Conservation (phyloP, 768 basidiomycete species). For the Amanita pseudoporphyria region DNA sequence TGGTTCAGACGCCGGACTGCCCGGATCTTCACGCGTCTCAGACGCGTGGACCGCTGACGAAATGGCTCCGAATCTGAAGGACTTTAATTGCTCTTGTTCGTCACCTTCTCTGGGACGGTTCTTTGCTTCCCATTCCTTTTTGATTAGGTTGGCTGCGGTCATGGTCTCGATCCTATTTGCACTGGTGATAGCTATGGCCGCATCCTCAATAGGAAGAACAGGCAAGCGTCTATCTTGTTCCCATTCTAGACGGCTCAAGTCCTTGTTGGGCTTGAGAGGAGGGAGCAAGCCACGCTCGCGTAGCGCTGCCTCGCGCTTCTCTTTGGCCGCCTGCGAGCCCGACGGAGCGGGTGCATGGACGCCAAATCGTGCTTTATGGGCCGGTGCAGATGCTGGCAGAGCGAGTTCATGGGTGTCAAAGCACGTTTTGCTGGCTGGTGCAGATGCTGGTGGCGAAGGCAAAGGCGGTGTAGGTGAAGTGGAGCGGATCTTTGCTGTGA, state of each 20-base stretch:
- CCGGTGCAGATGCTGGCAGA: slow-evolving; percentile 5
- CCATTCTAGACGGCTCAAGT: slow-evolving; percentile 31
- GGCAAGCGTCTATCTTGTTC: slow-evolving; percentile 28
- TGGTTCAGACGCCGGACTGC: not conserved
- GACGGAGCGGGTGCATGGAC: slow-evolving; percentile 10
- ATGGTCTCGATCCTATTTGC: slow-evolving; percentile 11
- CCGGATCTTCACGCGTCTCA: not conserved
- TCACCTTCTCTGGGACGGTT: slow-evolving; percentile 19
- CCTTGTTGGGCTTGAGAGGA: slow-evolving; percentile 30
- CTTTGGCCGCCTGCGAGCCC: slow-evolving; percentile 20
- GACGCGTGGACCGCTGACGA: slow-evolving; percentile 9
- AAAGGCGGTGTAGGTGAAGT: not conserved
- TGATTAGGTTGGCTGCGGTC: slow-evolving; percentile 43
- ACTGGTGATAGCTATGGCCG: slow-evolving; percentile 8
- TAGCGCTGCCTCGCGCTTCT: slow-evolving; percentile 45
- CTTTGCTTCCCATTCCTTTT: slow-evolving; percentile 41
- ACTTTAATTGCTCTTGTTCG: slow-evolving; percentile 20
- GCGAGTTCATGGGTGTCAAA: slow-evolving; percentile 6
- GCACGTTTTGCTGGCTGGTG: not conserved
- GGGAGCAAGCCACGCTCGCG: slow-evolving; percentile 53
- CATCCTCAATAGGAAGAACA: slow-evolving; percentile 13
- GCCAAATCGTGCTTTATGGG: not conserved
- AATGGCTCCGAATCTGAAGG: slow-evolving; percentile 25
- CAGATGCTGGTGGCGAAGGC: slow-evolving; percentile 7
- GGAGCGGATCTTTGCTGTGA: slow-evolving; percentile 22